Evolutionary conservation across 495 filamentous ascomycete species (phyloP), one percentile per base, ranked within the genome.

Genomic region (Hyaloscypha bicolor): DNA sequence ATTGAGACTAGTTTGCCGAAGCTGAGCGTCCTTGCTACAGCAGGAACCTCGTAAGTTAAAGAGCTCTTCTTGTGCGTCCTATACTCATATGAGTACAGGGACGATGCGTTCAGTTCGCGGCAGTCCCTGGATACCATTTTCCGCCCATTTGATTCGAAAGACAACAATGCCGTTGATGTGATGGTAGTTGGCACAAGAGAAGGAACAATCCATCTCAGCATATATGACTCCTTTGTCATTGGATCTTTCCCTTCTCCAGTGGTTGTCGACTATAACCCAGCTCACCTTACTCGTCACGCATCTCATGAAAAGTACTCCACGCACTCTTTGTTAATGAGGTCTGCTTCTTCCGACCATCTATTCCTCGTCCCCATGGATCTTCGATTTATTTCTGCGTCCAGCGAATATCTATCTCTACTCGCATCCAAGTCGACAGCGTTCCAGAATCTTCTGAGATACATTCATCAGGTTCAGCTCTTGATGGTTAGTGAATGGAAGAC

Each of bases 211-310:
- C 89, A 94, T 69, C 78, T 97, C 33, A 90, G 90, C 64, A 92
- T 97, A 61, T 97, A 96, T 76, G 92, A 97, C 73, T 94, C 90
- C 19, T 94, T 97, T 71, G 83, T 91, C 63, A 90, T 97, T 64
- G 93, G 95, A 2, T 86, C 82, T 22, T 86, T 93, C 60, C 9
- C 61, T 56, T 67, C 70, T 61, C 64, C 71, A 42, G 70, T 67
- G 37, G 45, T 60, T 12, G 67, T 65, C 60, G 58, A 58, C 42
- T 14, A 65, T 66, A 14, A 32, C 21, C 61, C 53, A 2, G 71
- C 78, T 60, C 79, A 84, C 65, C 77, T 88, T 48, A 77, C 82
- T 53, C 79, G 75, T 12, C 91, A 96, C 74, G 83, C 88, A 25
- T 93, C 91, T 39, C 91, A 95, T 74, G 83, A 89, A 1, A 80